Conservation (phyloP, 2,329 filamentous ascomycete genomes). For the Remersonia thermophila region DNA sequence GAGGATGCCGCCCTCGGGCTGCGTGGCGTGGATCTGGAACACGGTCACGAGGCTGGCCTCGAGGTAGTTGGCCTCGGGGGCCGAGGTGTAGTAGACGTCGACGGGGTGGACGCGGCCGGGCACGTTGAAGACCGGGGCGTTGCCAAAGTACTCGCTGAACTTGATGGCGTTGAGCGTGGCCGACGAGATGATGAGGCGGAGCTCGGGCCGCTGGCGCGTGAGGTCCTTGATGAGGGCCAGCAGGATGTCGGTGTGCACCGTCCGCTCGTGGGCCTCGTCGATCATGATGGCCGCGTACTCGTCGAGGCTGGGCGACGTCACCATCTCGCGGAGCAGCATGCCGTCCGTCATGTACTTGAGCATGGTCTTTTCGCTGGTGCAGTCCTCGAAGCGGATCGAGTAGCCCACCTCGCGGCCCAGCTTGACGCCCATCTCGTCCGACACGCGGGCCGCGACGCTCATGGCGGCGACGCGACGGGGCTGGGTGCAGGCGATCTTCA, state of each 20-base stretch:
- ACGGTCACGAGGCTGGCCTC: conserved; percentile 83
- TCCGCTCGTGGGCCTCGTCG: conserved; percentile 93
- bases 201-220: conserved; percentile 65
- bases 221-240: conserved; percentile 84
- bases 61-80: conserved; percentile 89
- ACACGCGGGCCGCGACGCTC: conserved; percentile 92
- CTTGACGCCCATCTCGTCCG: conserved; percentile 84
- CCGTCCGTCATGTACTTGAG: conserved; percentile 97
- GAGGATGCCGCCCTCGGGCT: conserved; percentile 76
- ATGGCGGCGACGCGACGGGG: conserved; percentile 92
- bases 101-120: conserved; percentile 82
- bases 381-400: conserved; percentile 87
- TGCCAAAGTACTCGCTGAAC: conserved; percentile 83
- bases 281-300: conserved; percentile 88
- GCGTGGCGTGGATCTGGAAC: conserved; percentile 87
- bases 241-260: conserved; percentile 80
- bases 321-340: conserved; percentile 80
- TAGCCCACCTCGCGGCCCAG: conserved; percentile 90
- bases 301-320: conserved; percentile 74
- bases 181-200: conserved; percentile 85
- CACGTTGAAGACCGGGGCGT: conserved; percentile 88
- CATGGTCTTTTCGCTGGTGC: conserved; percentile 79
- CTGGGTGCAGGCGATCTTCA: conserved; percentile 87
- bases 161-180: conserved; percentile 91
- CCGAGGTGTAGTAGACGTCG: conserved; percentile 79